phyloP scores from a whole-genome alignment of 208 protist species.

The Jaenimonas drosophilae region DNA sequence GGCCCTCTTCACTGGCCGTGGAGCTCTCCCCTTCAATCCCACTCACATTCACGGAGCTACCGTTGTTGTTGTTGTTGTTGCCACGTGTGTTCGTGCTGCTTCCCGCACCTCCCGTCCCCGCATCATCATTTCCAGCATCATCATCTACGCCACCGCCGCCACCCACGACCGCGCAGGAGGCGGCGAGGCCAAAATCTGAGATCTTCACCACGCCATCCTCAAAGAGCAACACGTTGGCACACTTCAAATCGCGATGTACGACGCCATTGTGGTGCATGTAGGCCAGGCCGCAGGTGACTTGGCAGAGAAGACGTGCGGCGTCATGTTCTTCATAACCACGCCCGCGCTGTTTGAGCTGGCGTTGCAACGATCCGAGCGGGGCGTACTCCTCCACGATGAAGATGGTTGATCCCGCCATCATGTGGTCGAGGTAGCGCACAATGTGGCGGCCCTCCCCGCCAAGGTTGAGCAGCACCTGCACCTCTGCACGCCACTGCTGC shows the following conservation, averaged over 20 bases:
- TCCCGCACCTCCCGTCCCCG: not conserved
- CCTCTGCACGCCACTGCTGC: constrained; percentile 56
- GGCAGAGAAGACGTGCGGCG: constrained; percentile 30
- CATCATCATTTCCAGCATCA: not conserved
- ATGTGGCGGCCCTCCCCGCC: constrained; percentile 31
- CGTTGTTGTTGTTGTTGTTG: constrained; percentile 1
- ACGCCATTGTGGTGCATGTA: constrained; percentile 53
- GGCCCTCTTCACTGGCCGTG: not conserved
- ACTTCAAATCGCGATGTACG: constrained; percentile 87
- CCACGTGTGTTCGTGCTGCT: not conserved
- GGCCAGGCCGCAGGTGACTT: constrained; percentile 46
- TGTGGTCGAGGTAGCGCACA: constrained; percentile 77
- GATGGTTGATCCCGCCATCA: constrained; percentile 41
- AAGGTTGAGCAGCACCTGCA: constrained; percentile 49
- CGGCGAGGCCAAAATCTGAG: constrained; percentile 82
- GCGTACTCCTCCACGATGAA: constrained; percentile 73
- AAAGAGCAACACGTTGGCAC: constrained; percentile 73
- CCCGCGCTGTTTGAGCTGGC: constrained; percentile 12
- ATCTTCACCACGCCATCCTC: constrained; percentile 63
- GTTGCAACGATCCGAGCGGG: constrained; percentile 45
- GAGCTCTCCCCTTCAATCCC: not conserved
- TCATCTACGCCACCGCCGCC: not conserved
- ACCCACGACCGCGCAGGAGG: constrained; percentile 1
- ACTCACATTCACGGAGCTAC: too few species aligned
- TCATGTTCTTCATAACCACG: constrained; percentile 18